Conservation (phyloP, 805 yeast species). For the Lipomyces chichibuensis region DNA sequence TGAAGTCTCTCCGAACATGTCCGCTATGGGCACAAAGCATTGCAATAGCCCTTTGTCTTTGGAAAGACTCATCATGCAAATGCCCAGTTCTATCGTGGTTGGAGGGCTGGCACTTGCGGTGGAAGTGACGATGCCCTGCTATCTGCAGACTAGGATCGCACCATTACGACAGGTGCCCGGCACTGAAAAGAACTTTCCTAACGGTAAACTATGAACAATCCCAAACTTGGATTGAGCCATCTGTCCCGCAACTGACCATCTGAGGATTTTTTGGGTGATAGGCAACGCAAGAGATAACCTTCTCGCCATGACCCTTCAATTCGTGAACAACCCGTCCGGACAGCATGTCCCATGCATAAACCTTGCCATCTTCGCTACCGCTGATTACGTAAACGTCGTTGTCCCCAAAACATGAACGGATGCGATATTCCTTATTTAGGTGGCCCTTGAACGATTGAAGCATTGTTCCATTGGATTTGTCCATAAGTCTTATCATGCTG, state of each 20-base stretch:
- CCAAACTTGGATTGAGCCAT: conserved; percentile 33
- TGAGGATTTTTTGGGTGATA: conserved; percentile 28
- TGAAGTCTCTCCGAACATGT: too few species aligned
- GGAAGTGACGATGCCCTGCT: too few species aligned
- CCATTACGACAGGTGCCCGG: too few species aligned
- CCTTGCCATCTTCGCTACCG: conserved; percentile 42
- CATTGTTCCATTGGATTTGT: conserved; percentile 37
- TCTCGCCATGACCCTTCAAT: conserved; percentile 11
- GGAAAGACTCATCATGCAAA: too few species aligned
- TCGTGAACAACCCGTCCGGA: conserved; percentile 34
- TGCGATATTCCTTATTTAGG: conserved; percentile 36
- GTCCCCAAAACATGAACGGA: conserved; percentile 37
- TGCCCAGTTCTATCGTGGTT: too few species aligned
- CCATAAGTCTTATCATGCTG: conserved; percentile 38
- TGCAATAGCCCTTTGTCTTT: too few species aligned
- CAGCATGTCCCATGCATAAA: conserved; percentile 40
- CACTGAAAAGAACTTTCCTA: too few species aligned
- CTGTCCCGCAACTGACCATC: conserved; percentile 32
- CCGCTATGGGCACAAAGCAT: too few species aligned
- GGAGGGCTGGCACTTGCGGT: too few species aligned
- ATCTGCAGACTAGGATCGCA: too few species aligned
- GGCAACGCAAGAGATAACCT: conserved; percentile 29
- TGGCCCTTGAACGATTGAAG: conserved; percentile 40
- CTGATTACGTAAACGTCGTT: conserved; percentile 36
- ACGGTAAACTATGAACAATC: not conserved